Conservation (phyloP, 2,329 filamentous ascomycete genomes). For the Pseudogymnoascus sp. region DNA sequence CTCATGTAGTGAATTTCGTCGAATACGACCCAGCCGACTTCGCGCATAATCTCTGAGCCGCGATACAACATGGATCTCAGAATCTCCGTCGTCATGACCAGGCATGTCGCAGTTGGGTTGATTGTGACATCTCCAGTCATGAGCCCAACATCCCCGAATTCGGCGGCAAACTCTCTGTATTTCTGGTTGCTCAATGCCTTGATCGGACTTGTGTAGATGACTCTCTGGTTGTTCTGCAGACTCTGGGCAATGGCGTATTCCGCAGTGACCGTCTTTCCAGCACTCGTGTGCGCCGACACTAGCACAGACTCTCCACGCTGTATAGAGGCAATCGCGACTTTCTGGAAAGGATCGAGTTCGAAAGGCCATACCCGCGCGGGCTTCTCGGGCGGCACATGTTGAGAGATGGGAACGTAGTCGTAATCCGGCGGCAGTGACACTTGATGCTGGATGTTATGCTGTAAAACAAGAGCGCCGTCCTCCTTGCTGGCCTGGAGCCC, state of each 20-base stretch:
- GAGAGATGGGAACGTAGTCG: conserved; percentile 85
- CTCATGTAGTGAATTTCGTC: conserved; percentile 99
- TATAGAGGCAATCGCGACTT: conserved; percentile 87
- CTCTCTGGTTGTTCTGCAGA: conserved; percentile 91
- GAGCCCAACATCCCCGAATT: conserved; percentile 92
- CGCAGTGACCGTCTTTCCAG: conserved; percentile 95
- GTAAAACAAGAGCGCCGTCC: conserved; percentile 61
- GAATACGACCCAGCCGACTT: conserved; percentile 97
- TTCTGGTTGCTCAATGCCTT: conserved; percentile 99
- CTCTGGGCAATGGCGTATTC: conserved; percentile 98
- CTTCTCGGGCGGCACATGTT: conserved; percentile 81
- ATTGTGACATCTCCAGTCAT: conserved; percentile 99
- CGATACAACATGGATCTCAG: conserved; percentile 95
- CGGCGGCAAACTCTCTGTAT: conserved; percentile 88
- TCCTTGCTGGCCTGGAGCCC: conserved; percentile 25
- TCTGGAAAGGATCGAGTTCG: conserved; percentile 94
- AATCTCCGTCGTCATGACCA: conserved; percentile 99
- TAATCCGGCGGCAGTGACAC: conserved; percentile 91
- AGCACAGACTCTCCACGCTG: conserved; percentile 93
- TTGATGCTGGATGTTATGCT: conserved; percentile 97
- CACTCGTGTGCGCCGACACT: conserved; percentile 93
- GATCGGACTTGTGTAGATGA: conserved; percentile 99
- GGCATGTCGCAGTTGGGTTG: conserved; percentile 92
- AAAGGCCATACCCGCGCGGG: conserved; percentile 82
- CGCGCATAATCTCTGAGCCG: conserved; percentile 97